These are phyloP conservation scores for Acer yangbiense DNA, from an alignment of 345 rosid genomes.

Conservation along the genomic window DNA sequence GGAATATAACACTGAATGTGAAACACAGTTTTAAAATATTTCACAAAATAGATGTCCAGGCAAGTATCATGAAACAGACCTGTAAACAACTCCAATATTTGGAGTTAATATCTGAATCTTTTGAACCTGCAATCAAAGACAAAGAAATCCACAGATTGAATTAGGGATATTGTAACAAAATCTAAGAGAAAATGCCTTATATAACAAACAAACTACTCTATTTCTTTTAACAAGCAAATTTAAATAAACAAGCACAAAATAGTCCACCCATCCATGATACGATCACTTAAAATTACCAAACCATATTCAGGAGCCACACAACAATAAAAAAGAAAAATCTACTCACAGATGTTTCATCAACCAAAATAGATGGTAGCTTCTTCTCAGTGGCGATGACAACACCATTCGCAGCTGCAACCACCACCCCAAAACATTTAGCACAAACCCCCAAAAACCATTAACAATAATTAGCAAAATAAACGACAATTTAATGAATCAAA, in stretches of 20 bases:
- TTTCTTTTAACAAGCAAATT: no score
- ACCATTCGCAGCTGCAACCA: slow-evolving; percentile 81
- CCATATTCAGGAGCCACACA: no score
- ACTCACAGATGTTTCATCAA: slow-evolving; percentile 91
- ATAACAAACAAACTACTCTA: neutral
- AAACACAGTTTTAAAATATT: neutral
- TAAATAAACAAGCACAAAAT: no score
- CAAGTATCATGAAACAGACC: slow-evolving; percentile 42
- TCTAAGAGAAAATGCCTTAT: neutral
- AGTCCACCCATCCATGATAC: neutral
- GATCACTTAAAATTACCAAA: neutral
- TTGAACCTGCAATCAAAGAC: slow-evolving; percentile 63
- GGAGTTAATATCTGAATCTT: slow-evolving; percentile 87
- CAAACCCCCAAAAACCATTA: neutral
- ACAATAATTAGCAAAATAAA: neutral
- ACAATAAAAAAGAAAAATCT: no score
- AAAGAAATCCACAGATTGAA: neutral
- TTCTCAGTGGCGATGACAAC: slow-evolving; percentile 95
- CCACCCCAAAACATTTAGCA: neutral
- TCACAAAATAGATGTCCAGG: neutral
- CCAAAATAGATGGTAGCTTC: slow-evolving; percentile 89
- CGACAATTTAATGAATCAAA: neutral
- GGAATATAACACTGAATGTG: neutral
- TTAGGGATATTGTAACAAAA: neutral
- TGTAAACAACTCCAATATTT: slow-evolving; percentile 95